Evolutionary conservation across 2,329 filamentous ascomycete species (phyloP).

Genomic region (Colletotrichum karsti): DNA sequence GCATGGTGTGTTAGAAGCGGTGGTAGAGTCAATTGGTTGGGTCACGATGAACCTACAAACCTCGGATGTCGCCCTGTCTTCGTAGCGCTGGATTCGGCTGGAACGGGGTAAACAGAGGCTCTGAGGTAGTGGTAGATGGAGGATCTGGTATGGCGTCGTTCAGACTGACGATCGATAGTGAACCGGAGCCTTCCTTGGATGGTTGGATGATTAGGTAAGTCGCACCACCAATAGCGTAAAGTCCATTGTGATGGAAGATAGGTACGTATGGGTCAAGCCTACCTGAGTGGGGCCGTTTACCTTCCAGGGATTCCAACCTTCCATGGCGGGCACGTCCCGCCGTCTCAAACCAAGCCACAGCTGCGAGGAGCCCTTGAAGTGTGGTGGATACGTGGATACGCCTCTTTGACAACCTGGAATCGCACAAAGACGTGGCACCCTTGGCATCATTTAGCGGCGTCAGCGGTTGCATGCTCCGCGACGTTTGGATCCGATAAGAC

Average conservation of each 20-base stretch:
- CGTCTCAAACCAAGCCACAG: too few species aligned
- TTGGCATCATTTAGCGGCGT: neutral
- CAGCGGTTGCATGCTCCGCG: neutral
- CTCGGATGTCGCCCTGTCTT: neutral
- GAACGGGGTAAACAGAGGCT: neutral
- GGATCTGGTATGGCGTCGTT: neutral
- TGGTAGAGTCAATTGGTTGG: neutral
- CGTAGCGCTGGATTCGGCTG: neutral
- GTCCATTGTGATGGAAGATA: neutral
- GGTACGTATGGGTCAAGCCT: neutral
- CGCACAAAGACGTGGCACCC: too few species aligned
- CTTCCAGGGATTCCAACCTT: too few species aligned
- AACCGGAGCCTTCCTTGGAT: neutral
- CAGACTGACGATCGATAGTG: neutral
- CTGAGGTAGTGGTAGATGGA: neutral
- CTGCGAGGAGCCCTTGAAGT: too few species aligned
- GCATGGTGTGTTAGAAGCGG: neutral
- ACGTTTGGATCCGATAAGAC: neutral
- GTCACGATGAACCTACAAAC: neutral
- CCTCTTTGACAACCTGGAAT: too few species aligned
- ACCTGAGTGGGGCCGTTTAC: too few species aligned
- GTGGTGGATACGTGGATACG: too few species aligned
- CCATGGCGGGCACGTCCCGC: too few species aligned
- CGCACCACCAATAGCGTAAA: neutral
- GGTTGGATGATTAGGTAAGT: constrained; percentile 24